phyloP scores from a whole-genome alignment of 208 protist genomes.

The Vickermania spadyakhi region DNA sequence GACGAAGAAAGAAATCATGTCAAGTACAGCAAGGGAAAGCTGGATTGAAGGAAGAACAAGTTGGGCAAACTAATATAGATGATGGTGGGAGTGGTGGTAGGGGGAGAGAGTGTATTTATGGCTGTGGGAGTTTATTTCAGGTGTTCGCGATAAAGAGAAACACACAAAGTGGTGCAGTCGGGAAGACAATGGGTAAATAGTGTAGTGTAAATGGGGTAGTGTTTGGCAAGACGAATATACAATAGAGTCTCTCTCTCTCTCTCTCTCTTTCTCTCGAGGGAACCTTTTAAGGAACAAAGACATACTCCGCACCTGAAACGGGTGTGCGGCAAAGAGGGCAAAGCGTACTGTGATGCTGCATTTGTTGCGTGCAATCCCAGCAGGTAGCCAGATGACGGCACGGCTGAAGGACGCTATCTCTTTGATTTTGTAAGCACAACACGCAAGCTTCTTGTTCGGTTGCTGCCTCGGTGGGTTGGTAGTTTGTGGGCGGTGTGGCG shows the following conservation, averaged over 20 bases:
- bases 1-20: slow-evolving; percentile 5
- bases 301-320: slow-evolving; percentile 38
- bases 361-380: slow-evolving; percentile 38
- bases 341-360: slow-evolving; percentile 5
- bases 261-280: too few relatives aligned
- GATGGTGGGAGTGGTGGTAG: too few relatives aligned
- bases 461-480: slow-evolving; percentile 29
- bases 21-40: background rate
- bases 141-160: too few relatives aligned
- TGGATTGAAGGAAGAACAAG: slow-evolving; percentile 4
- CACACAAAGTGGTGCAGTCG: too few relatives aligned
- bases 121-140: too few relatives aligned
- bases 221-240: too few relatives aligned
- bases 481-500: slow-evolving; percentile 25
- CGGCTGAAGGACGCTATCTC: slow-evolving; percentile 60
- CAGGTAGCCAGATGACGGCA: slow-evolving; percentile 64
- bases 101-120: too few relatives aligned
- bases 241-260: too few relatives aligned
- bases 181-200: too few relatives aligned
- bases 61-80: too few relatives aligned
- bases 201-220: too few relatives aligned
- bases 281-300: slow-evolving; percentile 37
- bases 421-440: slow-evolving; percentile 44
- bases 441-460: slow-evolving; percentile 60
- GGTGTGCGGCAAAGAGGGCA: slow-evolving; percentile 43